phyloP scores from a whole-genome alignment of 805 yeast genomes.

The Candida ponderosae region DNA sequence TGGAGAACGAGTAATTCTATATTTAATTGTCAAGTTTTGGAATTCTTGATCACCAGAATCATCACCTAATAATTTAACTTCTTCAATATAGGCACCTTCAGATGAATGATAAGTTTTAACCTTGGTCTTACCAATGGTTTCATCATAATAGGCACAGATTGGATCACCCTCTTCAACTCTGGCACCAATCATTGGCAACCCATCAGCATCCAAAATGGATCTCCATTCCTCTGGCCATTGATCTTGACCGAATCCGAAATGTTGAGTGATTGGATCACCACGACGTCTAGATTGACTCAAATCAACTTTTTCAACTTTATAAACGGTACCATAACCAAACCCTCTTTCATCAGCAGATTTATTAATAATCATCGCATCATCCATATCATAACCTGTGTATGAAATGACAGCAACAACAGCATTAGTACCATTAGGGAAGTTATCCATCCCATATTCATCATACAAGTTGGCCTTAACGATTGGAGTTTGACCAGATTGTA shows the following conservation, averaged over 20 bases:
- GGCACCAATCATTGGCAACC: constrained; percentile 84
- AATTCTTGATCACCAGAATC: constrained; percentile 68
- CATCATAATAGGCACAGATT: constrained; percentile 86
- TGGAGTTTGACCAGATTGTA: constrained; percentile 96
- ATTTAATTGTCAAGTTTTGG: constrained; percentile 80
- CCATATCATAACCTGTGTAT: constrained; percentile 99
- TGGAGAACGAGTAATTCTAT: constrained; percentile 86
- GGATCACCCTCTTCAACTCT: constrained; percentile 95
- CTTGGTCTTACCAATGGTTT: constrained; percentile 82
- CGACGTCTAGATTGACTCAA: constrained; percentile 67
- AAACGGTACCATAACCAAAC: constrained; percentile 94
- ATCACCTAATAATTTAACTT: constrained; percentile 86
- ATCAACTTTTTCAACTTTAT: constrained; percentile 90
- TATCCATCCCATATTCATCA: constrained; percentile 96
- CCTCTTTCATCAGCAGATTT: constrained; percentile 98
- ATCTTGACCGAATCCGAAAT: constrained; percentile 89
- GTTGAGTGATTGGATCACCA: constrained; percentile 93
- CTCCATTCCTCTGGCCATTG: constrained; percentile 91
- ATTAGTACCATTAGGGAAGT: constrained; percentile 96
- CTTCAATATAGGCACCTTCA: constrained; percentile 93
- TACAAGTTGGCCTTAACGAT: constrained; percentile 89
- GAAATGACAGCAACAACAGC: constrained; percentile 99
- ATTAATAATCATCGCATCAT: constrained; percentile 97
- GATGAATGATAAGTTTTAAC: constrained; percentile 88
- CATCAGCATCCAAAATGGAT: constrained; percentile 83